phyloP scores from a whole-genome alignment of 2,329 filamentous ascomycete genomes.

The Calonectria montana region DNA sequence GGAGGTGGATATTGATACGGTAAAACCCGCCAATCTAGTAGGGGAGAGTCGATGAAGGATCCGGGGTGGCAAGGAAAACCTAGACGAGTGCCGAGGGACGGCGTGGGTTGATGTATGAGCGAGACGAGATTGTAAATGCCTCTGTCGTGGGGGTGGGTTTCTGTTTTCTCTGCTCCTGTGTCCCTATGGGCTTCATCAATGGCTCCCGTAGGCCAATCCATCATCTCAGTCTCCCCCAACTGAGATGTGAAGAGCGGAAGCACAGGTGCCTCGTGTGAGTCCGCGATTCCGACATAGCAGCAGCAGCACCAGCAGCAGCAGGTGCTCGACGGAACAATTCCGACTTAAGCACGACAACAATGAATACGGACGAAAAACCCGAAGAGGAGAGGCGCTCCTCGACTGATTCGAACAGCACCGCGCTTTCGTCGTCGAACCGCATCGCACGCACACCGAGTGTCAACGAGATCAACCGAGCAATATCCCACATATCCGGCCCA shows the following conservation, averaged over 20 bases:
- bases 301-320: neutral
- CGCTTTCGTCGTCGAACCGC: neutral
- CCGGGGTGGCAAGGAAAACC: neutral
- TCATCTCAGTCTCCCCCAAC: neutral
- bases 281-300: neutral
- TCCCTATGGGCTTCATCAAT: neutral
- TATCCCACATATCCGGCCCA: constrained; percentile 45
- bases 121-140: constrained; percentile 4
- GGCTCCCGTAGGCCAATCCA: neutral
- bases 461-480: constrained; percentile 35
- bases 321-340: neutral
- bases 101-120: constrained; percentile 2
- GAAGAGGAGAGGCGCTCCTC: constrained; percentile 13
- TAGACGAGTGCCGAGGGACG: neutral
- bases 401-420: constrained; percentile 10
- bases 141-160: neutral
- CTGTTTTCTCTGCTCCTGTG: neutral
- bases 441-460: neutral
- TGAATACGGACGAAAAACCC: constrained; percentile 10
- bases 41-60: neutral
- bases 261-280: neutral
- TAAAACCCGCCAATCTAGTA: constrained; percentile 9
- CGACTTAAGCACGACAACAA: neutral
- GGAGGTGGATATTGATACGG: neutral
- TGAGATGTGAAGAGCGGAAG: neutral